Base-by-base conservation (phyloP, 257 asterid species). In the Plantago major region DNA sequence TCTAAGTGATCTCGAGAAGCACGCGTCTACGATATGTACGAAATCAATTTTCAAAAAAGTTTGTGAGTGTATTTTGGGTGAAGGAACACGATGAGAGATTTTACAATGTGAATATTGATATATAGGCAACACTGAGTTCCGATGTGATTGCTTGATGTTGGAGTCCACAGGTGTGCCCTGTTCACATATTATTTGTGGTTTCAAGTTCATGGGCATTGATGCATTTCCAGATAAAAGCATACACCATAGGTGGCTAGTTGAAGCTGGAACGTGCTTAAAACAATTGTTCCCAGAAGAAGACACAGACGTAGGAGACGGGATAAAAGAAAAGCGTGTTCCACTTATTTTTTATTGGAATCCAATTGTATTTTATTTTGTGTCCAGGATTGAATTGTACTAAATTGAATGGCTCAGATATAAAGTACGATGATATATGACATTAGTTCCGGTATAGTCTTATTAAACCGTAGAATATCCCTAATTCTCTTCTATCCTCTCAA, bases 141-240 rank as follows among this genome's bases (percentile, higher is more conserved):
- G 10, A 0, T 50, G 55, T 50, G 55, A 50, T 50, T 50, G 55
- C 55, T 15, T 50, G 55, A 17, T 8, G 55, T 50, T 50, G 55
- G 55, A 50, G 30, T 50, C 55, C 11, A 50, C 19, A 15, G 55
- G 55, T 50, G 33, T 50, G 17, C 55, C 55, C 2, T 50, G 55
- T 50, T 30, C 55, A 30, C 55, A 50, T 50, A 50, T 50, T 17
- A 11, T 50, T 13, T 17, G 6, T 17, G 55, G 13, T 50, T 50
- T 50, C 17, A 50, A 50, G 19, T 22, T 9, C 13, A 50, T 11
- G 33, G 55, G 55, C 6, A 17, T 9, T 13, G 11, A 11, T 11
- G 6, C 13, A 5, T 50, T 50, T 6, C 30, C 55, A 50, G 11
- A 7, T 9, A 50, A 50, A 50, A 17, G 55, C 19, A 50, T 50